Evolutionary conservation across 2,329 filamentous ascomycete species (phyloP), one percentile per base, ranked within the genome.

Genomic region (Myriosclerotinia scirpicola): DNA sequence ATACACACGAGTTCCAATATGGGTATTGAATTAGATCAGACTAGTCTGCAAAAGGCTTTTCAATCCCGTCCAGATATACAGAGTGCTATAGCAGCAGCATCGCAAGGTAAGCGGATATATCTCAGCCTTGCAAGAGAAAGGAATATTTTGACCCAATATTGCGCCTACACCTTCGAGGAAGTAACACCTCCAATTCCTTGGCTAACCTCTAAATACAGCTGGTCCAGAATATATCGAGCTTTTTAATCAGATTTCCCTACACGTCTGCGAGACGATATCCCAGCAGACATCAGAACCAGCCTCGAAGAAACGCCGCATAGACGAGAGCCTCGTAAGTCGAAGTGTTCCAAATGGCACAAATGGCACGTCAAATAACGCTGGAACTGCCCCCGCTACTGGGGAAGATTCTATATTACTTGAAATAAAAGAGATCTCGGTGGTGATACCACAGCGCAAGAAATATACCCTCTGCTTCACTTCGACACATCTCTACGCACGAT

Each of bases 361-460:
- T 65, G 65, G 69, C 22, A 65, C 65, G 30, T 42, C 68, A 46
- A 69, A 67, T 17, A 62, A 50, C 8, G 38, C 44, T 34, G 59
- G 63, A 30, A 42, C 52, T 34, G 44, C 66, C 17, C 42, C 63
- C 54, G 70, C 78, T 9, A 75, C 73, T 42, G 77, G 79, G 1
- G 77, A 79, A 7, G 85, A 88, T 71, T 72, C 80, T 8, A 77
- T 88, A 0, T 76, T 88, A 36, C 79, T 89, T 22, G 84, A 84
- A 69, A 80, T 90, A 67, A 87, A 87, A 75, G 87, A 89, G 54
- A 86, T 90, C 26, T 90, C 87, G 0, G 81, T 90, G n/a, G 84
- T 86, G 0, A 81, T 89, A 5, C 88, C 88, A 0, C 85, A 87
- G 77, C 81, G 88, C 69, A 90, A 90, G 78, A 90, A 90, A 76